Evolutionary conservation across 768 basidiomycete genomes (phyloP), one percentile per base, ranked within the genome.

Genomic region (Leucogyrophana mollusca): DNA sequence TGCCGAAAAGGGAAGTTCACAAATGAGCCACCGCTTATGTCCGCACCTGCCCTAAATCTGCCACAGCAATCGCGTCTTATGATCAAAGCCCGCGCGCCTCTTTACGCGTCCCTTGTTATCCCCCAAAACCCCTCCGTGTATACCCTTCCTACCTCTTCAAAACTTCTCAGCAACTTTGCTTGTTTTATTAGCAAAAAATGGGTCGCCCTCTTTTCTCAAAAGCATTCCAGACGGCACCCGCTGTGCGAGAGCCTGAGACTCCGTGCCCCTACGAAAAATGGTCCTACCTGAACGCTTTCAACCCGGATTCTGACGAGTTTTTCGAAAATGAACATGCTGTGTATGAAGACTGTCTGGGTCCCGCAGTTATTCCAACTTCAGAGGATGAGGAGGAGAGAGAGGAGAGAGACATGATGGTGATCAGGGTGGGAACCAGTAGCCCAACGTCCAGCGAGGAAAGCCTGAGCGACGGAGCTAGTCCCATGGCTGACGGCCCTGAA

Each of bases 271-370:
- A 70, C 72, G 72, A 79, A 61, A 79, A 68, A 61, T 89, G 85
- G 85, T 78, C 80, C 46, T 65, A 71, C 51, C 73, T 71, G 65
- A 85, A 86, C 59, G 71, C 78, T 9, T 89, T 89, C 62, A 85
- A 89, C 64, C 87, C 87, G 4, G 87, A 89, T 64, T 82, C 85
- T n/a, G 85, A 87, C 56, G 85, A 86, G 53, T 87, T 87, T 59
- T 84, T 85, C 58, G 69, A 67, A 48, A 67, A 66, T 43, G 82
- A 82, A 25, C 74, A 83, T 49, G 66, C 69, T 10, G 74, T 74
- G 39, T 82, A 79, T 64, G 87, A 89, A 73, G 79, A 78, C 52
- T 83, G 85, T 64, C 53, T 85, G 58, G 73, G 70, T 64, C 71
- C 73, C 48, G 67, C 59, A 49, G 21, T 36, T 5, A 10, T 46